Evolutionary conservation across 768 basidiomycete species (phyloP).

Genomic region (Daedaleopsis nitida): DNA sequence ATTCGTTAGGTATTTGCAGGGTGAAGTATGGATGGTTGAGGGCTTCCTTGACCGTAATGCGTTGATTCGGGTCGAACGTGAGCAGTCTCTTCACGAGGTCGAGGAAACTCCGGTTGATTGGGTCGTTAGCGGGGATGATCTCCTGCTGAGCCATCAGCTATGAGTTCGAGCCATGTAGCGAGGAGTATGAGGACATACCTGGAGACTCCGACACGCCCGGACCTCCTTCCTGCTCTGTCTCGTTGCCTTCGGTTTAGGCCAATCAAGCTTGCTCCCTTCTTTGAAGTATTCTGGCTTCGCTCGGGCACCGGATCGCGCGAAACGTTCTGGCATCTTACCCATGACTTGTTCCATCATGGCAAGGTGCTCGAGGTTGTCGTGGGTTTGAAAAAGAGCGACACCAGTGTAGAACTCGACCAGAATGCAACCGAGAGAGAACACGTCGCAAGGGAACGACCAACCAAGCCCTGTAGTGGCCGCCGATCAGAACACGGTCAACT

Average conservation of each 20-base stretch:
- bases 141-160: constrained; percentile 49
- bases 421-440: constrained; percentile 98
- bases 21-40: constrained; percentile 87
- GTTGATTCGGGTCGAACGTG: constrained; percentile 85
- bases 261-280: constrained; percentile 81
- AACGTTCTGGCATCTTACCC: constrained; percentile 94
- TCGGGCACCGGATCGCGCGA: constrained; percentile 71
- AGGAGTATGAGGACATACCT: constrained; percentile 48
- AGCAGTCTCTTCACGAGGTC: constrained; percentile 87
- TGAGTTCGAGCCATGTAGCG: background rate
- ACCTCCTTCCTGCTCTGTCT: constrained; percentile 95
- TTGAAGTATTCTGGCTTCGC: constrained; percentile 95
- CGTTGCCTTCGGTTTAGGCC: constrained; percentile 86
- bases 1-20: constrained; percentile 65
- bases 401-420: constrained; percentile 99
- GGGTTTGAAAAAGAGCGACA: constrained; percentile 97
- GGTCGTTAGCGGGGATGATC: constrained; percentile 78
- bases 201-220: constrained; percentile 73
- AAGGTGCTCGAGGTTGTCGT: constrained; percentile 97
- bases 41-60: constrained; percentile 87
- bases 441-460: constrained; percentile 98
- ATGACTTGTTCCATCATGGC: constrained; percentile 99
- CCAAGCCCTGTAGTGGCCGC: constrained; percentile 68
- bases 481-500: constrained; percentile 6
- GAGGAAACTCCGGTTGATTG: constrained; percentile 77